phyloP scores from a whole-genome alignment of 495 filamentous ascomycete genomes.

The Penicillium malachiteum region DNA sequence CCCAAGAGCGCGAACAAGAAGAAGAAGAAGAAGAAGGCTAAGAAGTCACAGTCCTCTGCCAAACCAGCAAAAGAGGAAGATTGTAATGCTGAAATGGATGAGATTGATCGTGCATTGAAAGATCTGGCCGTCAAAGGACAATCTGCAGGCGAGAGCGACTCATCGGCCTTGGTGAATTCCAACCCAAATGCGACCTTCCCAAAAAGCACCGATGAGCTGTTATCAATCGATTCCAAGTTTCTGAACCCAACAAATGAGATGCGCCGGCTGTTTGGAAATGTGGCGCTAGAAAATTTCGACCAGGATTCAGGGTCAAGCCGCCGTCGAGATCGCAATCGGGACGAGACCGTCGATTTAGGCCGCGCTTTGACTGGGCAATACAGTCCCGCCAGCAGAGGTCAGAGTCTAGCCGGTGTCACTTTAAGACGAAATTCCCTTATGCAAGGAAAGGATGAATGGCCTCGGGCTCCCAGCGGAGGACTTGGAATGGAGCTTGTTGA shows the following conservation, averaged over 20 bases:
- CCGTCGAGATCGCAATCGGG: conserved; percentile 48
- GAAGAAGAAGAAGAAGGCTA: conserved; percentile 43
- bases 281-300: conserved; percentile 65
- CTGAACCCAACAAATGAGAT: conserved; percentile 92
- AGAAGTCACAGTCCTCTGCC: conserved; percentile 15
- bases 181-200: conserved; percentile 31
- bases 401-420: conserved; percentile 66
- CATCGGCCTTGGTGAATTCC: conserved; percentile 11
- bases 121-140: conserved; percentile 51
- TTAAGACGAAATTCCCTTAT: conserved; percentile 79
- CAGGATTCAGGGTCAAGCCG: conserved; percentile 52
- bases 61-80: conserved; percentile 7
- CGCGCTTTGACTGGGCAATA: conserved; percentile 65
- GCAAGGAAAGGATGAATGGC: conserved; percentile 90
- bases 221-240: conserved; percentile 73
- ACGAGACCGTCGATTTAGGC: conserved; percentile 64
- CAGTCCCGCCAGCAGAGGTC: conserved; percentile 54
- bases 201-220: conserved; percentile 51
- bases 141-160: conserved; percentile 11
- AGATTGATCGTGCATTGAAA: conserved; percentile 78
- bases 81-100: conserved; percentile 57
- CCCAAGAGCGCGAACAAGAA: conserved; percentile 52
- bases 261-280: conserved; percentile 84
- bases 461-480: conserved; percentile 72
- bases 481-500: conserved; percentile 76